phyloP scores from a whole-genome alignment of 495 filamentous ascomycete species.

The Evernia prunastri region DNA sequence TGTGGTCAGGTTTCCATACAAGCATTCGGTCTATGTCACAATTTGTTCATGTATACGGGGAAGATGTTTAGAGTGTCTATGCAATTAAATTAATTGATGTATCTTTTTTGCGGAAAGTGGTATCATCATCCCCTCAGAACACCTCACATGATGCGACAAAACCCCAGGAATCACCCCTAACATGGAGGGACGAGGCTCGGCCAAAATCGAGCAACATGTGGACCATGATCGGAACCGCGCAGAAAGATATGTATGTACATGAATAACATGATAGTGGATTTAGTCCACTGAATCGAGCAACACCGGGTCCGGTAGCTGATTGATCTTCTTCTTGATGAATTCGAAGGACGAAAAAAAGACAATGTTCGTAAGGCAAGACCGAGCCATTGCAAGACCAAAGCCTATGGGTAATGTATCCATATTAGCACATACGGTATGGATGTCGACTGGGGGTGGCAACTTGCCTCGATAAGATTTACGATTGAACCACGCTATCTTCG shows the following conservation, averaged over 20 bases:
- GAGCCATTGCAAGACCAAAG: conserved; percentile 70
- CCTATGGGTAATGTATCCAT: conserved; percentile 36
- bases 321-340: conserved; percentile 29
- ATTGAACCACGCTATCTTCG: conserved; percentile 68
- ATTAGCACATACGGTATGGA: conserved; percentile 7
- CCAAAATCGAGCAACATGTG: neutral
- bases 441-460: neutral
- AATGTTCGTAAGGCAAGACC: conserved; percentile 45
- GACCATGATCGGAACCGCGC: neutral
- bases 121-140: neutral
- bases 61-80: neutral
- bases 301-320: conserved; percentile 22
- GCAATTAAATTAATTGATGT: neutral
- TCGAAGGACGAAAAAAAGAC: conserved; percentile 29
- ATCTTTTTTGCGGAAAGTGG: neutral
- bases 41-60: neutral
- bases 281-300: conserved; percentile 6
- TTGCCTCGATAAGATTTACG: conserved; percentile 60
- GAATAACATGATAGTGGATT: neutral
- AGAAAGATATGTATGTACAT: neutral
- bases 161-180: neutral
- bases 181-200: neutral
- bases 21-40: neutral
- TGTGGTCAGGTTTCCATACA: neutral
- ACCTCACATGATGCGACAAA: neutral